These are phyloP conservation scores for Xylaria grammica DNA, from an alignment of 495 filamentous ascomycete species.

Conservation along the genomic window DNA sequence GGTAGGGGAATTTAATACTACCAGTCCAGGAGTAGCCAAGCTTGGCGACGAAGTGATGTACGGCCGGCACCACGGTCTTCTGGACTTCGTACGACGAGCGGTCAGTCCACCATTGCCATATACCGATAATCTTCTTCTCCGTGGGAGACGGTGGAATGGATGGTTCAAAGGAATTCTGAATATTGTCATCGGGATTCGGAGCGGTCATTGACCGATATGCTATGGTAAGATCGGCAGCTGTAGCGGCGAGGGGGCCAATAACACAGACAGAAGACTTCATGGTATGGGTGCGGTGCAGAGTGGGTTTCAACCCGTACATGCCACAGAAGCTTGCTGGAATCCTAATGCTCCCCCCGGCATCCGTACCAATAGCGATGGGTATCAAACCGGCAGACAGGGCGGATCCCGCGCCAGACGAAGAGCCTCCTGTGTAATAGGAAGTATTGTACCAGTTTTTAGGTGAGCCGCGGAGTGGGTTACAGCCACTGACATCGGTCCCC, in stretches of 20 bases:
- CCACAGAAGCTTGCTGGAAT: conserved; percentile 85
- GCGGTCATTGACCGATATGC: conserved; percentile 77
- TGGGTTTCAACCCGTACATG: conserved; percentile 85
- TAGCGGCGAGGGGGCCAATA: conserved; percentile 76
- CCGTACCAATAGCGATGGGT: conserved; percentile 81
- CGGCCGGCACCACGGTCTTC: conserved; percentile 59
- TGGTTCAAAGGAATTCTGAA: conserved; percentile 43
- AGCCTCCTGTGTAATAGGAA: conserved; percentile 85
- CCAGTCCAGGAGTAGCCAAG: conserved; percentile 71
- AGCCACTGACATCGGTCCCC: conserved; percentile 58
- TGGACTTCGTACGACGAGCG: conserved; percentile 68
- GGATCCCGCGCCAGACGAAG: conserved; percentile 83
- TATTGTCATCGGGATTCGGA: conserved; percentile 62
- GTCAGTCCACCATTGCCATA: conserved; percentile 78
- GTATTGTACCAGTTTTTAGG: conserved; percentile 83
- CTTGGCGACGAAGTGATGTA: conserved; percentile 64
- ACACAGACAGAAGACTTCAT: conserved; percentile 69
- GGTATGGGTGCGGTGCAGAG: conserved; percentile 68
- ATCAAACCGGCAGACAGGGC: conserved; percentile 76
- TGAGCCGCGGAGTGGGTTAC: conserved; percentile 62
- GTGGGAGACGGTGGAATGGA: conserved; percentile 50
- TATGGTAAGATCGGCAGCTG: conserved; percentile 79
- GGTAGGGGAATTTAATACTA: conserved; percentile 75
- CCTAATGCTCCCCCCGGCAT: conserved; percentile 86
- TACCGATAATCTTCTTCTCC: conserved; percentile 62